Conservation (phyloP, 257 asterid genomes). For the Solanum pinnatisectum region DNA sequence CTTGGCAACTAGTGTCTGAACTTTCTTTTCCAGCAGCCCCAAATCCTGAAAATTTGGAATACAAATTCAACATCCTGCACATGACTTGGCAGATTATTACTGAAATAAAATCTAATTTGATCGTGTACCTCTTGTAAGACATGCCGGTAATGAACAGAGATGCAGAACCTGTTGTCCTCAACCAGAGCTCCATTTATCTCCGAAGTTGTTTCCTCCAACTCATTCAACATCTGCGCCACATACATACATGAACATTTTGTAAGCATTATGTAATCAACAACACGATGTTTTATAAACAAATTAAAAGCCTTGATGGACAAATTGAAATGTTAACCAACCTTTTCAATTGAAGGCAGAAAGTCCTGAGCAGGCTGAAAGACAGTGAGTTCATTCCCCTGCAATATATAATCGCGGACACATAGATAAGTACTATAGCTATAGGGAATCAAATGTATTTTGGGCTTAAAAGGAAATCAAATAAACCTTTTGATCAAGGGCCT, state of each 20-base stretch:
- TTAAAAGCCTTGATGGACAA: background rate
- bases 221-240: constrained; percentile 44
- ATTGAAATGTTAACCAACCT: constrained; percentile 24
- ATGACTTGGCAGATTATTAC: background rate
- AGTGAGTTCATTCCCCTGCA: constrained; percentile 54
- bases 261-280: background rate
- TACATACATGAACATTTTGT: background rate
- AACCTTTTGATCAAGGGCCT: constrained; percentile 32
- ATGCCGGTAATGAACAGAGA: constrained; percentile 81
- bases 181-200: constrained; percentile 51
- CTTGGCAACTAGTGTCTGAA: constrained; percentile 20
- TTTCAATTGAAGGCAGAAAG: constrained; percentile 47
- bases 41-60: constrained; percentile 33
- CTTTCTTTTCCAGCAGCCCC: constrained; percentile 33
- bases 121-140: constrained; percentile 41
- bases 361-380: constrained; percentile 83
- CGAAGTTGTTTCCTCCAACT: constrained; percentile 28
- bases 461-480: background rate
- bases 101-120: background rate
- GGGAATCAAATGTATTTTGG: background rate
- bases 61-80: background rate
- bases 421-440: background rate
- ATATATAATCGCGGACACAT: background rate
- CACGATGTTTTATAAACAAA: background rate
- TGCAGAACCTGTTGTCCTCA: constrained; percentile 76